Evolutionary conservation across 2,329 filamentous ascomycete species (phyloP).

Genomic region (Venturiaceae sp.): DNA sequence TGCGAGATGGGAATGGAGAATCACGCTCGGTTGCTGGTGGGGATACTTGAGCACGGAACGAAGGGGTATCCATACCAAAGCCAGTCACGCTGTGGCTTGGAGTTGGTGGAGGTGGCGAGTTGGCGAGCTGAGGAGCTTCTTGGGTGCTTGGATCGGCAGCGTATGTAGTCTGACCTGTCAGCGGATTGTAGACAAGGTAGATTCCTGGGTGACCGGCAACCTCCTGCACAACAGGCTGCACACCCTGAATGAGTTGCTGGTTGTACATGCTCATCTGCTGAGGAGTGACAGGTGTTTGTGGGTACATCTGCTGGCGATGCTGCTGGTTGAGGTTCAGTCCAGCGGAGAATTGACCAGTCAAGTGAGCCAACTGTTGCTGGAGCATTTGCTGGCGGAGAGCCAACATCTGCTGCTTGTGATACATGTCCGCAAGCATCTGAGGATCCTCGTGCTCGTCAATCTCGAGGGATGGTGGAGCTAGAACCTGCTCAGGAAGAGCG

Average conservation of each 20-base stretch:
- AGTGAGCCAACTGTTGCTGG: conserved; percentile 80
- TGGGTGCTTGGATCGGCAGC: conserved; percentile 57
- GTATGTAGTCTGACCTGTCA: conserved; percentile 75
- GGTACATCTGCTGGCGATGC: conserved; percentile 38
- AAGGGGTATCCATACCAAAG: conserved; percentile 34
- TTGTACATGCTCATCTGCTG: conserved; percentile 40
- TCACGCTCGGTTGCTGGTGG: conserved; percentile 56
- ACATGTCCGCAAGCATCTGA: conserved; percentile 74
- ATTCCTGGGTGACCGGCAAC: conserved; percentile 64
- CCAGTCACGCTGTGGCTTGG: conserved; percentile 25
- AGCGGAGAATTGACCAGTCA: conserved; percentile 72
- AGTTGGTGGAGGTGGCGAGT: conserved; percentile 39
- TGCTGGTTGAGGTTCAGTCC: conserved; percentile 48
- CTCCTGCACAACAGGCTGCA: conserved; percentile 54
- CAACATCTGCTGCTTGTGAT: conserved; percentile 85
- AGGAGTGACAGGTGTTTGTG: conserved; percentile 42
- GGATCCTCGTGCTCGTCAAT: conserved; percentile 69
- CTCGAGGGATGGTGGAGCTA: conserved; percentile 73
- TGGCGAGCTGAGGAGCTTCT: conserved; percentile 32
- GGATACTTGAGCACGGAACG: conserved; percentile 72
- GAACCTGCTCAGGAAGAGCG: conserved; percentile 69
- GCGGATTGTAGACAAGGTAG: conserved; percentile 74
- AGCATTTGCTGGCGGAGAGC: conserved; percentile 83
- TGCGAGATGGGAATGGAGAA: conserved; percentile 45
- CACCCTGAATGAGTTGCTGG: conserved; percentile 56